Base-by-base conservation (phyloP, 2,329 filamentous ascomycete species). In the Neonectria coccinea region DNA sequence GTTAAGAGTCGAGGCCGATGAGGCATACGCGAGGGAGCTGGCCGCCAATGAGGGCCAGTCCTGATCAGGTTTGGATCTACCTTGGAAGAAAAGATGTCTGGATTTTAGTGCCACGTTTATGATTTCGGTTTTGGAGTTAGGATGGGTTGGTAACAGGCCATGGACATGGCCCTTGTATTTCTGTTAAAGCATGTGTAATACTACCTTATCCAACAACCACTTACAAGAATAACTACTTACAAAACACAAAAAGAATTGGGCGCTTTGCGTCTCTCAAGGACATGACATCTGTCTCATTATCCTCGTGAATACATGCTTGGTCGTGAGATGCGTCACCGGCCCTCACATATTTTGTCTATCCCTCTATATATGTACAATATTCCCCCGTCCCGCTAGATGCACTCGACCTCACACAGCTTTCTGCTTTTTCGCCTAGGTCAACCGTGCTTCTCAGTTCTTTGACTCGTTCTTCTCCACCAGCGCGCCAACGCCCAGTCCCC, bases 401-500 rank as follows among this genome's bases (percentile, higher is more conserved):
- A 39, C 27, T 45, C 20, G 27, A 25, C 42, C 47, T 51, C 52
- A 7, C 25, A 36, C 25, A 33, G 25, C 18, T 44, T 36, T 48
- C 2, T 3, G 1, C 25, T 59, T 50, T 53, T 58, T 25, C 9
- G 20, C 41, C 55, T 47, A 12, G n/a, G 11, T 27, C 48, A 9
- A 18, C 51, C 36, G n/a, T 61, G 25, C 51, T 11, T 4, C 44
- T 65, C 60, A 75, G 41, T 75, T 64, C 72, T 79, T 77, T 20
- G 71, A 85, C 79, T 91, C 90, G 67, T 88, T 87, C 81, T 88
- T 89, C 83, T 94, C 91, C 22, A 94, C 90, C 75, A 94, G 79
- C 70, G 91, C 90, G 2, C 90, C 92, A 0, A 97, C 94, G 2
- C 94, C 94, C 54, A 97, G 77, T 1, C 85, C 86, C 73, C 93